Evolutionary conservation across 176 grass and related monocot genomes (phyloP).

Genomic region (Oropetium thomaeum): DNA sequence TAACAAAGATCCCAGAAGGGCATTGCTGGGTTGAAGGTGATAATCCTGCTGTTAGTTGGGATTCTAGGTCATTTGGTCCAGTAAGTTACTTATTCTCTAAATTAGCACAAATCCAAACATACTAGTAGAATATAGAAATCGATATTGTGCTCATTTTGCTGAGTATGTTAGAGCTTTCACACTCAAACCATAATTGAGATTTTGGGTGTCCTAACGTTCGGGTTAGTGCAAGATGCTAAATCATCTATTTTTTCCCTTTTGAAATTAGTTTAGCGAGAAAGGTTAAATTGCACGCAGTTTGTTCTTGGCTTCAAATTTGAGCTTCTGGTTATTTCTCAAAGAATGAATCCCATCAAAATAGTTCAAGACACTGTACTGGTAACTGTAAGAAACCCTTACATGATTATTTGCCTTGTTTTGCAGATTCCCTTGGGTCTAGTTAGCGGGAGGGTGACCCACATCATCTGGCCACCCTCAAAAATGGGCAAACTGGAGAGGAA

Average conservation of each 20-base stretch:
- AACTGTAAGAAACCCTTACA: not conserved
- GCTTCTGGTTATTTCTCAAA: not conserved
- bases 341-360: not conserved
- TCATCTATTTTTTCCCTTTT: not conserved
- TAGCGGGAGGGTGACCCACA: constrained; percentile 65
- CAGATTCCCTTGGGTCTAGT: constrained; percentile 88
- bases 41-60: constrained; percentile 67
- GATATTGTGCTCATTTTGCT: not conserved
- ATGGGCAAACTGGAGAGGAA: constrained; percentile 65
- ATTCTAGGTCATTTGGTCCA: constrained; percentile 73
- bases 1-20: constrained; percentile 69
- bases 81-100: constrained; percentile 43
- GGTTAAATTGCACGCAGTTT: not conserved
- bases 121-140: not conserved
- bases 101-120: not conserved
- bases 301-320: constrained; percentile 6
- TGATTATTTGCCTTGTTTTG: constrained; percentile 12
- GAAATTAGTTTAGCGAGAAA: not conserved
- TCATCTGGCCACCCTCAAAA: constrained; percentile 79
- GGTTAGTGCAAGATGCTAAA: not conserved
- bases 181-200: not conserved
- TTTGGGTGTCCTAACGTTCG: not conserved
- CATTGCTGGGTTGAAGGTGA: constrained; percentile 98
- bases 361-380: not conserved
- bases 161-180: no score